A percentile compares a stretch with the other conserved stretches of the same genome.
These are phyloP conservation scores for Artemisia princeps DNA, from an alignment of 140 eudicot genomes.

Conservation along the genomic window DNA sequence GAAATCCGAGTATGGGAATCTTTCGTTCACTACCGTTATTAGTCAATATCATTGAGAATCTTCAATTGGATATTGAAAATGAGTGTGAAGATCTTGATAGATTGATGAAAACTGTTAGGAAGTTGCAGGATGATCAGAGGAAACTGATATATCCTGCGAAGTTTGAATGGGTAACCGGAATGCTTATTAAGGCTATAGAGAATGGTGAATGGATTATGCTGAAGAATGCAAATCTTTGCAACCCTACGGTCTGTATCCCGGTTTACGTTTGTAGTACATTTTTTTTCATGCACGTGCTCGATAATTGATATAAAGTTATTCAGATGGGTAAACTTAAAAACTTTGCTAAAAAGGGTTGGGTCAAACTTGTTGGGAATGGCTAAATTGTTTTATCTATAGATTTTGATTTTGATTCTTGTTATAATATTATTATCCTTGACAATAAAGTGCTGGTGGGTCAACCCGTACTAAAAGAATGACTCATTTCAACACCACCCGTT, in stretches of 20 bases:
- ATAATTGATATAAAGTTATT: background rate
- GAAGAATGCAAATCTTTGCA: conserved; percentile 95
- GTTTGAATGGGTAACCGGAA: conserved; percentile 96
- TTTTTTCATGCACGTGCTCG: background rate
- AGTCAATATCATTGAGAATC: conserved; percentile 45
- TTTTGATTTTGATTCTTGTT: background rate
- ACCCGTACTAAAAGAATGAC: background rate
- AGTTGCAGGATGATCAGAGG: conserved; percentile 45
- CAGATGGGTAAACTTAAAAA: background rate
- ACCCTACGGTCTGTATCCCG: conserved; percentile 74
- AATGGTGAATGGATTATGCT: conserved; percentile 96
- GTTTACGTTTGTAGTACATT: background rate
- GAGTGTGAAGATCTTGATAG: conserved; percentile 49
- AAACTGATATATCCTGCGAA: conserved; percentile 50
- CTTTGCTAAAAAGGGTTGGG: background rate
- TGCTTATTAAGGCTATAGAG: conserved; percentile 72
- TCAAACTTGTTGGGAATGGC: background rate
- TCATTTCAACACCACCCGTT: background rate
- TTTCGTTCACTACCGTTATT: conserved; percentile 41
- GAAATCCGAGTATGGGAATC: conserved; percentile 29
- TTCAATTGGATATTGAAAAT: conserved; percentile 31
- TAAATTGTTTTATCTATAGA: background rate
- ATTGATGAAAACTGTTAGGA: conserved; percentile 37
- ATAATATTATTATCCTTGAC: background rate
- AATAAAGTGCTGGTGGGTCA: background rate